Percentiles rank a stretch among this genome's conserved stretches.
phyloP scores from a whole-genome alignment of 208 protist genomes.

The Acanthamoeba lenticulata region DNA sequence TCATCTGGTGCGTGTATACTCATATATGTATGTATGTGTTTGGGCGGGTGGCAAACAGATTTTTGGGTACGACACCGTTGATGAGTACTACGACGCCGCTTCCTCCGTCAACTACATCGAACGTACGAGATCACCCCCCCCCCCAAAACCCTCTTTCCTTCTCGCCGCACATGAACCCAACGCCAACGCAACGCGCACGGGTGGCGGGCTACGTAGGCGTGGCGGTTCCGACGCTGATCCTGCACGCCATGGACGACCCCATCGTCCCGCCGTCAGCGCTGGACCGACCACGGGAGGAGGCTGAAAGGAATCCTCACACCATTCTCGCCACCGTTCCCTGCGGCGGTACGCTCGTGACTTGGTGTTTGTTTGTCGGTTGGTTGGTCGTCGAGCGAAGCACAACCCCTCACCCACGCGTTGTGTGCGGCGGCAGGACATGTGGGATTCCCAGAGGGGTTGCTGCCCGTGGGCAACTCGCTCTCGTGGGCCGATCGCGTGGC shows the following conservation, averaged over 20 bases:
- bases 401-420: background rate
- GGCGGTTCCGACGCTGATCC: background rate
- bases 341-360: background rate
- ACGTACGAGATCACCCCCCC: background rate
- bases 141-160: background rate
- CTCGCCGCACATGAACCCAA: no score
- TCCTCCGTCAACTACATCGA: conserved; percentile 39
- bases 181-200: no score
- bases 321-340: conserved; percentile 7
- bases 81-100: conserved; percentile 42
- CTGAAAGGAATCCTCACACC: background rate
- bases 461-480: background rate
- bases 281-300: background rate
- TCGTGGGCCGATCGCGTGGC: conserved; percentile 31
- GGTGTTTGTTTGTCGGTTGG: background rate
- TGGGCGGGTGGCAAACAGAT: background rate
- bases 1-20: background rate
- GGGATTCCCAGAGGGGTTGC: background rate
- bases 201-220: no score
- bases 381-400: background rate
- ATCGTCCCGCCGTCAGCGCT: background rate
- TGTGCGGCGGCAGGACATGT: conserved; percentile 13
- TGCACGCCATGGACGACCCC: conserved; percentile 51
- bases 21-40: background rate
- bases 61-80: conserved; percentile 6